phyloP scores from a whole-genome alignment of 1,284 basidiomycete species.

The Peniophora sp. region DNA sequence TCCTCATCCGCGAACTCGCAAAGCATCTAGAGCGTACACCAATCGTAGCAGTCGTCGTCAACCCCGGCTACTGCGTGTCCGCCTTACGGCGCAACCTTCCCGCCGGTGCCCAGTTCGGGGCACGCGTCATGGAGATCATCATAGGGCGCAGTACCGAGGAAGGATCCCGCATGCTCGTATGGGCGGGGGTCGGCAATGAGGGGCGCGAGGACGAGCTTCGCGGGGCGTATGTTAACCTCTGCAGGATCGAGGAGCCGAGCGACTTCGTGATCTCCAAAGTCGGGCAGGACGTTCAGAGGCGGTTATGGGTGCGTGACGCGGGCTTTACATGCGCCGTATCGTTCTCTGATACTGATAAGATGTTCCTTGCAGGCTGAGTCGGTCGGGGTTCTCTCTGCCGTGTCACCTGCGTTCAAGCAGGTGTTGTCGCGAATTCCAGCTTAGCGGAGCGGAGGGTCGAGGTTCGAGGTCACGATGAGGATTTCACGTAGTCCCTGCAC shows the following conservation, averaged over 20 bases:
- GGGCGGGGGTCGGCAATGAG: constrained; percentile 26
- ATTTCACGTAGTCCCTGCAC: too few species aligned
- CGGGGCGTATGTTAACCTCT: constrained; percentile 27
- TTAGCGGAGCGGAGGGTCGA: too few species aligned
- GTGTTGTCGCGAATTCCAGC: too few species aligned
- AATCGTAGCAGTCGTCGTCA: constrained; percentile 29
- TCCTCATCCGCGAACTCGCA: background rate
- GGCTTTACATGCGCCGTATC: too few species aligned
- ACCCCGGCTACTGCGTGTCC: constrained; percentile 43
- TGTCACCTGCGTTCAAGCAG: too few species aligned
- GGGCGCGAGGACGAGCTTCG: constrained; percentile 19
- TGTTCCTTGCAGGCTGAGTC: too few species aligned
- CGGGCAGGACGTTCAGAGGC: constrained; percentile 30
- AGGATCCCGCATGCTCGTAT: constrained; percentile 34
- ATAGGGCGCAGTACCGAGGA: constrained; percentile 27
- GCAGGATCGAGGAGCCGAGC: constrained; percentile 28
- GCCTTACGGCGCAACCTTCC: constrained; percentile 23
- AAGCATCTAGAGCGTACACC: background rate
- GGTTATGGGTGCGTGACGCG: constrained; percentile 30
- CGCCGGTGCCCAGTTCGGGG: background rate
- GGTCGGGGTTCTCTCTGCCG: too few species aligned
- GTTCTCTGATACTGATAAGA: too few species aligned
- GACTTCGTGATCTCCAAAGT: constrained; percentile 35
- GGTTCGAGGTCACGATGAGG: too few species aligned
- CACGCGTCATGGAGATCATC: constrained; percentile 18